phyloP scores from a whole-genome alignment of 1,284 basidiomycete genomes.

The Ceratobasidium sp. region DNA sequence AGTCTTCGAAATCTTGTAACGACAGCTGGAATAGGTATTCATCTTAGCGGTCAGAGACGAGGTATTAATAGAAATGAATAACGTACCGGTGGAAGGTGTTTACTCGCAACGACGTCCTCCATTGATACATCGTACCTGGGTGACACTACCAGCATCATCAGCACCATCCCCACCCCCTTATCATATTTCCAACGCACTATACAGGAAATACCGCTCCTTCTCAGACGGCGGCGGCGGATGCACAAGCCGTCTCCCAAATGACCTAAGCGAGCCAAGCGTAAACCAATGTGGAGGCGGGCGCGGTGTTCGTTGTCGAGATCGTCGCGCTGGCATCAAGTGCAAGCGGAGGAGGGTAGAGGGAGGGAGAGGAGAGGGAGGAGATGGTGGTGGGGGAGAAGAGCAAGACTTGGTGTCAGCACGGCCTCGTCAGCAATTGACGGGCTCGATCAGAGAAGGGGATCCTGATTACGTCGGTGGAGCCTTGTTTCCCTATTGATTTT shows the following conservation, averaged over 20 bases:
- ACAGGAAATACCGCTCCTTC: constrained; percentile 26
- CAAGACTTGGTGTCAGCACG: too few species aligned
- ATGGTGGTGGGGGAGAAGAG: too few species aligned
- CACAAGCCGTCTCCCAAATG: constrained; percentile 19
- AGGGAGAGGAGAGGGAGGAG: neutral
- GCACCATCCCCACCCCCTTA: neutral
- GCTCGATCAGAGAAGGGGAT: too few species aligned
- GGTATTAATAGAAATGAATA: neutral
- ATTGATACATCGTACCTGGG: constrained; percentile 20
- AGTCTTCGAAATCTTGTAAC: constrained; percentile 46
- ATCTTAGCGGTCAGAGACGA: neutral
- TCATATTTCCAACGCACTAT: neutral
- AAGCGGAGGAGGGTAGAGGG: neutral
- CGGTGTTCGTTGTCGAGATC: neutral
- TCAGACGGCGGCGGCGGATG: constrained; percentile 26
- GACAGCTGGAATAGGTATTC: neutral
- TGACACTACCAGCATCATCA: neutral
- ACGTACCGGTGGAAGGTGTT: constrained; percentile 36
- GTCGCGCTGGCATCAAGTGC: neutral
- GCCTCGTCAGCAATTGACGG: too few species aligned
- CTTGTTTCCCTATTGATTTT: too few species aligned
- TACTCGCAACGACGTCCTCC: constrained; percentile 39
- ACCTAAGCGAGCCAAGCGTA: constrained; percentile 21
- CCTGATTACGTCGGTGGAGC: too few species aligned
- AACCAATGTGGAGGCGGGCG: constrained; percentile 37